Evolutionary conservation across 2,329 filamentous ascomycete species (phyloP).

Genomic region (Allantophomopsis cytisporea): DNA sequence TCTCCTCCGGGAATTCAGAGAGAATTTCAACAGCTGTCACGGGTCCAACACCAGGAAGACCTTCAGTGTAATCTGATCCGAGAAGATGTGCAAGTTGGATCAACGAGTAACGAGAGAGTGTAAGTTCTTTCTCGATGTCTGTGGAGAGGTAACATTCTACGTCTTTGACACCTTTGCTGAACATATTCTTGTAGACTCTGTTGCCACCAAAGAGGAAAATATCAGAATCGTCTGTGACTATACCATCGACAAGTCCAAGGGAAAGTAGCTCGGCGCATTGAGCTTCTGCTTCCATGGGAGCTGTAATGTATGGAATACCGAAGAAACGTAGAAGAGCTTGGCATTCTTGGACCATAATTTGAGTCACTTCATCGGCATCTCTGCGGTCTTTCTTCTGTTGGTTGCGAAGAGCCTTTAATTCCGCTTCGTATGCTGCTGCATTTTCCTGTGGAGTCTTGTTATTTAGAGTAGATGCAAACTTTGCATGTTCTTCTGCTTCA

Average conservation of each 20-base stretch:
- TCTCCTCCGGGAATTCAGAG: conserved; percentile 60
- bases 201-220: conserved; percentile 95
- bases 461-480: conserved; percentile 82
- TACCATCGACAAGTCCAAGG: conserved; percentile 85
- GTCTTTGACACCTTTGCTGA: conserved; percentile 84
- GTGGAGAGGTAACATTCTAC: conserved; percentile 85
- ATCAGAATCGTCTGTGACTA: conserved; percentile 95
- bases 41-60: conserved; percentile 78
- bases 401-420: conserved; percentile 74
- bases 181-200: conserved; percentile 98
- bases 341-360: conserved; percentile 91
- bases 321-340: conserved; percentile 84
- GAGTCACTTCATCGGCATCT: conserved; percentile 92
- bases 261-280: conserved; percentile 87
- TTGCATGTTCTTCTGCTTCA: conserved; percentile 86
- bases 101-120: conserved; percentile 72
- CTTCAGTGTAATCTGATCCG: conserved; percentile 91
- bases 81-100: conserved; percentile 85
- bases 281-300: conserved; percentile 97
- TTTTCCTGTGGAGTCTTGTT: conserved; percentile 57
- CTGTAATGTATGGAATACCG: conserved; percentile 90
- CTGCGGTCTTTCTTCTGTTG: conserved; percentile 94
- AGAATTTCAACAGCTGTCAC: conserved; percentile 92
- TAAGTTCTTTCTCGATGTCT: conserved; percentile 83
- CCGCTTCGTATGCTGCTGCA: conserved; percentile 69